These are phyloP conservation scores for Aspergillus carlsbadensis DNA, from an alignment of 495 filamentous ascomycete genomes.

Conservation along the genomic window DNA sequence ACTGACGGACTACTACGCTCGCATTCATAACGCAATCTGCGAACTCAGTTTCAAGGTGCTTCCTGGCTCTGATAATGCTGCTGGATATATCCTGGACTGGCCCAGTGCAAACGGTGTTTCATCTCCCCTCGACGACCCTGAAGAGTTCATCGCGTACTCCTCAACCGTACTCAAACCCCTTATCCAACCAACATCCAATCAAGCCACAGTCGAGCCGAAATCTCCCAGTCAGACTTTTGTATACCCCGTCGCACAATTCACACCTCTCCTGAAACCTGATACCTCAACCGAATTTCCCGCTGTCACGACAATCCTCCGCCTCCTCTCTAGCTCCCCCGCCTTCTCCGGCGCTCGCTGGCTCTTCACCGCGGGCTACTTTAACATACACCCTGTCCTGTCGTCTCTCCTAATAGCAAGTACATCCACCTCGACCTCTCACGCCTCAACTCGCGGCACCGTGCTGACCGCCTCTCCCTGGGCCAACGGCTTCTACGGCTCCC, in stretches of 20 bases:
- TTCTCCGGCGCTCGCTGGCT: constrained; percentile 76
- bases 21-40: constrained; percentile 73
- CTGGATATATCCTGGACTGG: constrained; percentile 77
- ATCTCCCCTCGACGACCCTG: constrained; percentile 66
- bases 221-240: constrained; percentile 64
- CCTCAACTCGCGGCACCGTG: constrained; percentile 67
- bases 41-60: constrained; percentile 78
- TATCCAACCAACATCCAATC: constrained; percentile 49
- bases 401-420: constrained; percentile 69
- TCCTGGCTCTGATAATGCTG: constrained; percentile 52
- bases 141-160: constrained; percentile 66
- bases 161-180: constrained; percentile 64
- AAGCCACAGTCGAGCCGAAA: constrained; percentile 27
- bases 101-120: constrained; percentile 69
- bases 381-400: constrained; percentile 81
- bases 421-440: constrained; percentile 29
- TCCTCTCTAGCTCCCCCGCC: constrained; percentile 53
- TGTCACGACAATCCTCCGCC: constrained; percentile 68
- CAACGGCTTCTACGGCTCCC: constrained; percentile 92
- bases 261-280: constrained; percentile 74
- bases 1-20: constrained; percentile 78
- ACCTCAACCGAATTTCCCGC: constrained; percentile 86
- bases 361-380: constrained; percentile 98
- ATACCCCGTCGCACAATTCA: constrained; percentile 81
- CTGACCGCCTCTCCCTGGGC: constrained; percentile 92